Conservation (phyloP, 495 filamentous ascomycete species). For the Aspergillus carlsbadensis region DNA sequence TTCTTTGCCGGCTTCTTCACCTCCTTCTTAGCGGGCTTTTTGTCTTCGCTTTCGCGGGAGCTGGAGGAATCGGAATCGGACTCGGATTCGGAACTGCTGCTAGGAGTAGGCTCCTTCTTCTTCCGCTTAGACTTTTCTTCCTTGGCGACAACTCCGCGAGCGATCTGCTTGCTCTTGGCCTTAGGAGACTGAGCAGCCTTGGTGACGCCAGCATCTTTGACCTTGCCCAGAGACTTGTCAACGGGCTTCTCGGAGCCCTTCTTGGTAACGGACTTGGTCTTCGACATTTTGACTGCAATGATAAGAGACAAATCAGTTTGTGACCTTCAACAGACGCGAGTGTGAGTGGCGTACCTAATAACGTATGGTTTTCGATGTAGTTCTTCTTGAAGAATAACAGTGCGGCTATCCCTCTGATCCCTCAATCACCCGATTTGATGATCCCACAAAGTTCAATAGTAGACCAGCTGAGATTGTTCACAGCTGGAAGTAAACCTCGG, state of each 20-base stretch:
- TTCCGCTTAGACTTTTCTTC: constrained; percentile 41
- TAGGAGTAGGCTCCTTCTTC: constrained; percentile 50
- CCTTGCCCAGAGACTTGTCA: constrained; percentile 51
- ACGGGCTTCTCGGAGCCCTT: constrained; percentile 44
- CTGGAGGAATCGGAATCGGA: constrained; percentile 37
- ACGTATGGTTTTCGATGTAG: no score
- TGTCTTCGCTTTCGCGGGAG: constrained; percentile 38
- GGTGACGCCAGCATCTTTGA: constrained; percentile 52
- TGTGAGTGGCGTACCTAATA: neutral
- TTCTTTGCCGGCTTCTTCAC: constrained; percentile 15
- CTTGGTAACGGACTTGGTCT: constrained; percentile 47
- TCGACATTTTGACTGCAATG: constrained; percentile 48
- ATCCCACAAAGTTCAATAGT: constrained; percentile 27
- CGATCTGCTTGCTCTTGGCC: constrained; percentile 51
- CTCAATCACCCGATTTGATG: constrained; percentile 43
- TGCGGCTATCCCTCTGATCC: constrained; percentile 46
- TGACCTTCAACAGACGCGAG: constrained; percentile 3
- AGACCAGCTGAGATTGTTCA: constrained; percentile 34
- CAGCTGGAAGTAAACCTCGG: constrained; percentile 17
- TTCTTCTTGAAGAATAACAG: constrained; percentile 21
- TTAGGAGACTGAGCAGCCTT: constrained; percentile 50
- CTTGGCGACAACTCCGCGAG: constrained; percentile 44
- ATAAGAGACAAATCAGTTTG: constrained; percentile 15
- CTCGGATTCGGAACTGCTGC: constrained; percentile 48
- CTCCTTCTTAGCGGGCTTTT: constrained; percentile 27